Evolutionary conservation across 805 yeast species (phyloP).

Genomic region (Yamadazyma akitaensis): DNA sequence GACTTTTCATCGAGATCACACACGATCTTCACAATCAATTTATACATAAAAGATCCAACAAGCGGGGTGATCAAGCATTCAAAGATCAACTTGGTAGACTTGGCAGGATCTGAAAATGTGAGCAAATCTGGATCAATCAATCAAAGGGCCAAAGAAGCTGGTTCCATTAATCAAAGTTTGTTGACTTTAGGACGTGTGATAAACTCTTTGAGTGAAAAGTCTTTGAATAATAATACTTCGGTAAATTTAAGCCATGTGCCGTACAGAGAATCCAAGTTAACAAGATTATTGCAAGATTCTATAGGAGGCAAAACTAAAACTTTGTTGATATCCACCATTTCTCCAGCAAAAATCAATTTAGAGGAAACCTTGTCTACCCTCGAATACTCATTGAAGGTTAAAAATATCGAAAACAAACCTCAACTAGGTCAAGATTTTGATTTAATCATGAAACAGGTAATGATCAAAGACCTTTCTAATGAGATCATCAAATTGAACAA

Average conservation of each 20-base stretch:
- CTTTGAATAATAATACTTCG: neutral
- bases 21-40: conserved; percentile 64
- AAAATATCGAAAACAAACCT: conserved; percentile 66
- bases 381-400: conserved; percentile 86
- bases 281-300: conserved; percentile 72
- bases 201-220: conserved; percentile 43
- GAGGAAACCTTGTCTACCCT: conserved; percentile 84
- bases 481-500: conserved; percentile 54
- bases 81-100: conserved; percentile 81
- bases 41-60: conserved; percentile 40
- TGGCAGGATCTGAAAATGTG: conserved; percentile 94
- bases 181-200: conserved; percentile 88
- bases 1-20: conserved; percentile 75
- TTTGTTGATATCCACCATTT: conserved; percentile 80
- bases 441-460: conserved; percentile 47
- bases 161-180: conserved; percentile 84
- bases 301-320: conserved; percentile 89
- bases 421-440: conserved; percentile 44
- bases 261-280: conserved; percentile 77
- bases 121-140: conserved; percentile 82
- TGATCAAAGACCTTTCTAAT: conserved; percentile 50
- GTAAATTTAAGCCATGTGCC: conserved; percentile 60
- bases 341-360: conserved; percentile 73
- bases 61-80: conserved; percentile 29
- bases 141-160: conserved; percentile 89